Evolutionary conservation across 2,329 filamentous ascomycete genomes (phyloP).

Genomic region (Fusarium dimerum): DNA sequence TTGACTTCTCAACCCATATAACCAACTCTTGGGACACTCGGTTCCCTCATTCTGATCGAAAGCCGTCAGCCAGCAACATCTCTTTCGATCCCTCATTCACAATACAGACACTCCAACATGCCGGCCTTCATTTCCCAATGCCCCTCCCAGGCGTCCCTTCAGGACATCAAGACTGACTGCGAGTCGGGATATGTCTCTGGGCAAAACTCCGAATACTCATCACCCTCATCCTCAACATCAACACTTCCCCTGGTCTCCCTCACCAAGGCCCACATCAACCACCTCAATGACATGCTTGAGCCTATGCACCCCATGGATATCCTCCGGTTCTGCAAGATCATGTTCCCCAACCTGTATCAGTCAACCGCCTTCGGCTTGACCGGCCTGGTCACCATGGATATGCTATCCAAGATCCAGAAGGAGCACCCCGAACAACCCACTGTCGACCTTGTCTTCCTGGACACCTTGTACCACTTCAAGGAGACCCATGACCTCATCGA

Average conservation of each 20-base stretch:
- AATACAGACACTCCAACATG: slow-evolving; percentile 32
- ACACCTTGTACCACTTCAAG: slow-evolving; percentile 80
- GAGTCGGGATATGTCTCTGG: slow-evolving; percentile 86
- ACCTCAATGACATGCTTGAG: slow-evolving; percentile 87
- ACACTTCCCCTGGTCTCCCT: slow-evolving; percentile 76
- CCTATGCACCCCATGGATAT: slow-evolving; percentile 88
- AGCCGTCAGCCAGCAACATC: slow-evolving; percentile 18
- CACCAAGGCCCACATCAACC: slow-evolving; percentile 83
- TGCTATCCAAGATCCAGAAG: slow-evolving; percentile 74
- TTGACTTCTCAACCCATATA: slow-evolving; percentile 15
- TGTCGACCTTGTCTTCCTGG: slow-evolving; percentile 75
- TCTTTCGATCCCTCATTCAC: slow-evolving; percentile 7
- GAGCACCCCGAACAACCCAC: slow-evolving; percentile 60
- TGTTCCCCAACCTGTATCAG: slow-evolving; percentile 87
- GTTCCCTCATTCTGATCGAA: slow-evolving; percentile 17
- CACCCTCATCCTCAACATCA: slow-evolving; percentile 32
- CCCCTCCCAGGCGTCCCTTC: slow-evolving; percentile 41
- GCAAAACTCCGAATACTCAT: slow-evolving; percentile 41
- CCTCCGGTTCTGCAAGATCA: slow-evolving; percentile 86
- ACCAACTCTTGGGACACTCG: slow-evolving; percentile 16
- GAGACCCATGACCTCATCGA: slow-evolving; percentile 77
- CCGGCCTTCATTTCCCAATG: slow-evolving; percentile 38
- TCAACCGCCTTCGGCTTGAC: slow-evolving; percentile 82
- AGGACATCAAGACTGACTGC: slow-evolving; percentile 47
- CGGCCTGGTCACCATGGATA: slow-evolving; percentile 80